Evolutionary conservation across 2,329 filamentous ascomycete species (phyloP).

Genomic region (Aulographum hederae): DNA sequence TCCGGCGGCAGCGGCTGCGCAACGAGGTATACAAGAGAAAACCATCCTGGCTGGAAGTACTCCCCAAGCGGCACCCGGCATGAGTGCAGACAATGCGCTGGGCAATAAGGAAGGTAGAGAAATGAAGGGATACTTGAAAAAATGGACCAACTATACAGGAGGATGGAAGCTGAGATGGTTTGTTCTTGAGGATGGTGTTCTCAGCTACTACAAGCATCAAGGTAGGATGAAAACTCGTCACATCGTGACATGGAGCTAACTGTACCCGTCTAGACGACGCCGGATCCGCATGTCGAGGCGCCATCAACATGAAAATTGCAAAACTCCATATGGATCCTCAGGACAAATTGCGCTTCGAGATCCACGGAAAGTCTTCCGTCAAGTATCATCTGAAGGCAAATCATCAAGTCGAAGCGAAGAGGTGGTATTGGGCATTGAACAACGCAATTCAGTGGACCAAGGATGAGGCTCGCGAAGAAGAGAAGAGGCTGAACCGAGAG

Average conservation of each 20-base stretch:
- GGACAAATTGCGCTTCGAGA: slow-evolving; percentile 95
- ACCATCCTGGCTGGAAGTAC: slow-evolving; percentile 69
- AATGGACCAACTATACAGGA: slow-evolving; percentile 98
- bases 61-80: slow-evolving; percentile 31
- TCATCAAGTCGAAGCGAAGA: slow-evolving; percentile 92
- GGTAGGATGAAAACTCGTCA: slow-evolving; percentile 24
- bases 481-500: slow-evolving; percentile 54
- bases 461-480: slow-evolving; percentile 85
- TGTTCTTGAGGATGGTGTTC: slow-evolving; percentile 86
- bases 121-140: slow-evolving; percentile 98
- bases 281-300: slow-evolving; percentile 85
- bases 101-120: slow-evolving; percentile 78
- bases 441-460: slow-evolving; percentile 98
- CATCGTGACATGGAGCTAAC: background rate
- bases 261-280: slow-evolving; percentile 48
- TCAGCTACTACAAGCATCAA: slow-evolving; percentile 99
- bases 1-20: slow-evolving; percentile 81
- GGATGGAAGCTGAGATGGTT: slow-evolving; percentile 97
- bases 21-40: slow-evolving; percentile 91
- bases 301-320: slow-evolving; percentile 97
- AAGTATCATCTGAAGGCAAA: slow-evolving; percentile 98
- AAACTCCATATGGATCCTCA: slow-evolving; percentile 89
- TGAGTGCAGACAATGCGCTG: slow-evolving; percentile 37
- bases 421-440: slow-evolving; percentile 98
- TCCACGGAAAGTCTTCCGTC: slow-evolving; percentile 93